Evolutionary conservation across 306 rosid species (phyloP).

Genomic region (Sesbania bispinosa): DNA sequence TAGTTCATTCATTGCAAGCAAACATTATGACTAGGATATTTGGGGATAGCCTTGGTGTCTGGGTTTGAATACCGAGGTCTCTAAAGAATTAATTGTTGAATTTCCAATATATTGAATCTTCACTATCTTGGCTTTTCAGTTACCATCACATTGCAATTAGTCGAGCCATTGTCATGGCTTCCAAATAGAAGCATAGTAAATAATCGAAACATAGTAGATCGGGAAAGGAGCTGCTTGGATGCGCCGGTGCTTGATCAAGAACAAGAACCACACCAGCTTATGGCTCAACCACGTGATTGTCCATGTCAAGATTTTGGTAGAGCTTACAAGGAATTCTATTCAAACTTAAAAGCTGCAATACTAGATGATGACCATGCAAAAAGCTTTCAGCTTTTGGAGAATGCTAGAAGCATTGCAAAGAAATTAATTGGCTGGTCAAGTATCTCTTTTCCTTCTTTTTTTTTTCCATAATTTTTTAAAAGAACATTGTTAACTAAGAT

Average conservation of each 20-base stretch:
- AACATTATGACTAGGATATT: slow-evolving; percentile 1
- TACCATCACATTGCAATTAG: slow-evolving; percentile 66
- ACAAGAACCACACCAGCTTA: slow-evolving; percentile 27
- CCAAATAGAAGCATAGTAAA: slow-evolving; percentile 64
- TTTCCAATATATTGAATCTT: slow-evolving; percentile 7
- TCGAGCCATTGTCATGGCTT: slow-evolving; percentile 74
- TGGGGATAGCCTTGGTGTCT: slow-evolving; percentile 5
- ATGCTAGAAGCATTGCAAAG: slow-evolving; percentile 60
- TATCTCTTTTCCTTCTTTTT: not conserved
- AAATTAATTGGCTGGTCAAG: slow-evolving; percentile 44
- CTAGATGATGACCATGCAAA: slow-evolving; percentile 36
- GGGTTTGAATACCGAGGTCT: not conserved
- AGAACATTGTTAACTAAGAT: not conserved
- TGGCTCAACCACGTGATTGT: slow-evolving; percentile 18
- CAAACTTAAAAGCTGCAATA: slow-evolving; percentile 46
- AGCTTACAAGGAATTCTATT: slow-evolving; percentile 47
- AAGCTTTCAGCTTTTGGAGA: slow-evolving; percentile 45
- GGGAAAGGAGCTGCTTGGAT: slow-evolving; percentile 27
- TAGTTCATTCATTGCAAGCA: slow-evolving; percentile 6
- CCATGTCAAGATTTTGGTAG: slow-evolving; percentile 25
- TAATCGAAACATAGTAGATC: slow-evolving; percentile 42
- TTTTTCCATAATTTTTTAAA: not conserved
- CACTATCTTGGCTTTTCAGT: slow-evolving; percentile 46
- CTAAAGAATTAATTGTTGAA: not conserved
- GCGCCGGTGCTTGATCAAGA: slow-evolving; percentile 23